Evolutionary conservation across 2,329 filamentous ascomycete species (phyloP), one percentile per base, ranked within the genome.

Genomic region (Calonectria montana): DNA sequence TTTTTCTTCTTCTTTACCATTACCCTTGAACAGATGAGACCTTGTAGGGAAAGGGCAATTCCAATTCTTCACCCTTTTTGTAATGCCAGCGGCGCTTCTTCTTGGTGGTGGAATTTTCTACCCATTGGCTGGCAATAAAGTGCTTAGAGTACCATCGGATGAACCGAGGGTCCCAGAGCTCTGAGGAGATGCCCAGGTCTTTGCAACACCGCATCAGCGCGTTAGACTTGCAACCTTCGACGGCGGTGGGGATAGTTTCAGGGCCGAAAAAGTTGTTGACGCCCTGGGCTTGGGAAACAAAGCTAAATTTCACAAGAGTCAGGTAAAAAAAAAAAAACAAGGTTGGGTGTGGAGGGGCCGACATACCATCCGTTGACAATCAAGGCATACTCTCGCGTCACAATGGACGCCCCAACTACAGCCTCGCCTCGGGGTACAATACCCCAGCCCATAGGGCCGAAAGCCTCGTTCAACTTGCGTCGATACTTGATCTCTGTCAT

Each of bases 161-260:
- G 86, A 94, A 99, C 67, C 94, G 88, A 41, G 97, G 97, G 85
- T 99, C 97, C 97, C 97, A 99, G 23, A 99, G 89, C 85, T 99
- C 97, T 75, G 93, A 96, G 1, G 95, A 97, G 75, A 99, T 94
- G 41, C 97, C 97, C 37, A 99, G 86, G 83, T 99, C 97, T 87
- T 99, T 99, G 88, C 97, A 98, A 89, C 96, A 98, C 70, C 97
- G 94, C 92, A 98, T 97, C 76, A 99, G 88, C 15, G 97, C 97
- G 82, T 99, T 99, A 74, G 95, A 98, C 85, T 98, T 98, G 89
- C 95, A 97, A 65, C 97, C 97, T 85, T 99, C 97, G 72, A 96
- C 96, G 10, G 97, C 96, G 1, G 96, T 98, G 29, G 97, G 95
- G 74, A 99, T 95, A 67, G 94, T 93, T 77, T 98, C 96, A 39